Percentiles rank a stretch among this genome's conserved stretches.
These are phyloP conservation scores for Dactylellina parvicollis DNA, from an alignment of 2,329 filamentous ascomycete genomes.

Conservation along the genomic window DNA sequence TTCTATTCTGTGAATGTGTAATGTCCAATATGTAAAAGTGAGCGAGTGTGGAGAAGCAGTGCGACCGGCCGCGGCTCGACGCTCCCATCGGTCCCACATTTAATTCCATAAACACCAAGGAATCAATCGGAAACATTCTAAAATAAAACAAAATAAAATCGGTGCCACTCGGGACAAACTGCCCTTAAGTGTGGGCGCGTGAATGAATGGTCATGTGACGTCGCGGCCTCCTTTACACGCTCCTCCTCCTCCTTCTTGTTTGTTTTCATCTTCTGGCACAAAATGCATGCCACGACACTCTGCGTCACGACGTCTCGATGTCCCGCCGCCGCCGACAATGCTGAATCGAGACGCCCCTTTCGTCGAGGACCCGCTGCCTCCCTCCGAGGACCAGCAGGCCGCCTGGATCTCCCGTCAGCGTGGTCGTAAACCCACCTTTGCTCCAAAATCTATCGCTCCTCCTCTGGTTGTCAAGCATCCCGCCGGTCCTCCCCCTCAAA, in stretches of 20 bases:
- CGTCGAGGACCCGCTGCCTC: constrained; percentile 1
- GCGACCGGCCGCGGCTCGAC: not conserved
- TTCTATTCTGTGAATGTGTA: no score
- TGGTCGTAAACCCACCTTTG: constrained; percentile 38
- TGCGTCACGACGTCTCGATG: constrained; percentile 19
- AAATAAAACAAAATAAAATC: no score
- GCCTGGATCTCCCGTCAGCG: constrained; percentile 27
- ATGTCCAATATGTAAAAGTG: no score
- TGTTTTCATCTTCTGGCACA: not conserved
- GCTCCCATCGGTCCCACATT: not conserved
- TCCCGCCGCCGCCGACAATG: constrained; percentile 6
- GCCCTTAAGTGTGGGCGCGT: not conserved
- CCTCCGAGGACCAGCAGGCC: not conserved
- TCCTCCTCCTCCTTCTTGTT: not conserved
- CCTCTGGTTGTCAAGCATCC: not conserved
- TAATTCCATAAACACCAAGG: no score
- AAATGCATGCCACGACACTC: not conserved
- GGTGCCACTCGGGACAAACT: no score
- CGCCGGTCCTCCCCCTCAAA: not conserved
- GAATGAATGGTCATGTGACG: constrained; percentile 19
- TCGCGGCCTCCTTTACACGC: constrained; percentile 28
- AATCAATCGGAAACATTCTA: no score
- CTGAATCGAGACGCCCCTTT: not conserved
- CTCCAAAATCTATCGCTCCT: not conserved
- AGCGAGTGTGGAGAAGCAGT: no score